Base-by-base conservation (phyloP, 495 filamentous ascomycete species). In the Cercophora newfieldiana region DNA sequence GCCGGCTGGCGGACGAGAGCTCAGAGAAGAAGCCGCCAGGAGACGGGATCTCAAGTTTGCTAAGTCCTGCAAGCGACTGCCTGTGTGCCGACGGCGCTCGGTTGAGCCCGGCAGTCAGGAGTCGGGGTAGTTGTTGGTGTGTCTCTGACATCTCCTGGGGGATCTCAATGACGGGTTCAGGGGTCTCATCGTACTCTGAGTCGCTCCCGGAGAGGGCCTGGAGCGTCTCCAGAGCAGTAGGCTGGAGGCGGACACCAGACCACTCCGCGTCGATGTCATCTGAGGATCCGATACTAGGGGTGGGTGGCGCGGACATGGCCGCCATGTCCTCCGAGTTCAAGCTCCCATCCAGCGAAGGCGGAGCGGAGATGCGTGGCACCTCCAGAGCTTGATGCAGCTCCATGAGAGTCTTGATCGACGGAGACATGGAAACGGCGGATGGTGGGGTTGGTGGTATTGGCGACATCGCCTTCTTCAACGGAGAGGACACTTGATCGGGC, bases 1-100 rank as follows among this genome's bases (percentile, higher is more conserved):
- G 87, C 59, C 92, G 85, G 30, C 88, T 86, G 56, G 87, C 83
- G 1, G 86, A 81, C 18, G 85, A 89, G 19, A 97, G 83, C 0
- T 90, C 92, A 21, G 91, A 89, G 75, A 97, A 97, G 81, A 97
- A 97, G 0, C 91, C 91, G 26, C 92, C 91, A 0, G 93, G 93
- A 1, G 93, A 96, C 2, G 93, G 93, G 56, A 97, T 92, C 59
- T 92, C 88, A 62, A 97, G 80, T 75, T 83, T 81, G 65, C 87
- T 89, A 63, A 94, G 82, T 61, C 85, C 79, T 48, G 77, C 77
- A 26, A 80, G 78, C 53, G 79, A 84, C 54, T 81, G 79, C n/a
- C 78, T 78, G 66, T 80, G 74, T 0, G 75, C 63, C 12, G 78
- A 78, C 21, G 71, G 72, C 19, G 70, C 66, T 29, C 72, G 62